Base-by-base conservation (phyloP, 306 rosid species). In the Glycine tomentella region DNA sequence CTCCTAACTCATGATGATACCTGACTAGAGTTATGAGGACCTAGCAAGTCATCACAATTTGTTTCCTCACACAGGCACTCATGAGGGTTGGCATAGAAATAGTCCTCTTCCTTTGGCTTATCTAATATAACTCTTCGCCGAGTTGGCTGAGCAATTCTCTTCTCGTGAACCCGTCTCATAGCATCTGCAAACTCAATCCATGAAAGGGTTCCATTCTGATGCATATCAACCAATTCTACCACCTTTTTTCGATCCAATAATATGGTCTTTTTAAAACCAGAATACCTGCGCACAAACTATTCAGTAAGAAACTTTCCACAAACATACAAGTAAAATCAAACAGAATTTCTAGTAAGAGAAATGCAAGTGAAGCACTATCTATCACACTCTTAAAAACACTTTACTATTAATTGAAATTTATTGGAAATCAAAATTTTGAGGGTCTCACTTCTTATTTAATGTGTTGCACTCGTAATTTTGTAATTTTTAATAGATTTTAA, bases 101-200 rank as follows among this genome's bases (percentile, higher is more conserved):
- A 94, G 80, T 94, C 96, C 75, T 94, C 98, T 86, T 94, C 98
- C 87, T 92, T 94, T 3, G 98, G 98, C 80, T 67, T 89, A 50
- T 94, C 97, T 6, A 73, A 61, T 12, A 89, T 82, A 48, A 89
- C 92, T 75, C 57, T 70, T 0, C 98, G 91, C 68, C 9, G 89
- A 71, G 80, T 82, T 77, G 96, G 98, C 80, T 85, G 89, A 72
- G 90, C 98, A 80, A 86, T 88, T 85, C 89, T 88, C 46, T 36
- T 82, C 87, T 87, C 88, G 44, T 90, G 98, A 14, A 79, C 78
- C 46, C 8, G 78, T 70, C 64, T 79, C 63, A 92, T 87, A 7
- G 86, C 81, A 33, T 56, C 87, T 8, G 89, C 87, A 84, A 92
- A 94, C 75, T 84, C 89, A 44, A 78, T 80, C 97, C 94, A 92